A percentile compares a stretch with the other conserved stretches of the same genome.
These are phyloP conservation scores for Chlamydomonas incerta DNA, from an alignment of 139 green algal species.

Conservation along the genomic window DNA sequence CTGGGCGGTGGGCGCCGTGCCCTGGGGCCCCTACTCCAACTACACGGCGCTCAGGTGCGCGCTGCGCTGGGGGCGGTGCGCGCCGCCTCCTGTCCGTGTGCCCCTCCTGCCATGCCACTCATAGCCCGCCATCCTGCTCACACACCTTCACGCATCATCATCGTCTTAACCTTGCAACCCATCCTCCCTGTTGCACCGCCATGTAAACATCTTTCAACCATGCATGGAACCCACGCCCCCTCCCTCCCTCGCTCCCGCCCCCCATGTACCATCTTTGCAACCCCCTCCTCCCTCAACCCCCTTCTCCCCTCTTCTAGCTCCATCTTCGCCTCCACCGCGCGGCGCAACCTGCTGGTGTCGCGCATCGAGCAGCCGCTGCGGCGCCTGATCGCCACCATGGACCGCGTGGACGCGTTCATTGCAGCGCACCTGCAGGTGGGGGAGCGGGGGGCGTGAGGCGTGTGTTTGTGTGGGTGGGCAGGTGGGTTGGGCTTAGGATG, in stretches of 20 bases:
- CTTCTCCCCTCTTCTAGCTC: constrained; percentile 1
- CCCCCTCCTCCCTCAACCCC: not conserved
- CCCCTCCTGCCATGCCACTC: no score
- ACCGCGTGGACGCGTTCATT: constrained; percentile 20
- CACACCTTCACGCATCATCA: no score
- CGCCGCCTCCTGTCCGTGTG: no score
- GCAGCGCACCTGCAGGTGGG: constrained; percentile 25
- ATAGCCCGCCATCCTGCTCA: no score
- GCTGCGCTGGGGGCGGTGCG: no score
- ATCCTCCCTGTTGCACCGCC: no score
- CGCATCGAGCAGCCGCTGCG: constrained; percentile 39
- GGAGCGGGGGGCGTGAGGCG: not conserved
- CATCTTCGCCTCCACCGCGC: constrained; percentile 14
- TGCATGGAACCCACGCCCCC: no score
- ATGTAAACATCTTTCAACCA: no score
- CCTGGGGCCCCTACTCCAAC: constrained; percentile 64
- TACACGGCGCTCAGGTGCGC: constrained; percentile 42
- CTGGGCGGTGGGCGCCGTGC: constrained; percentile 60
- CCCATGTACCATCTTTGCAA: not conserved
- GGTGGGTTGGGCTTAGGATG: not conserved
- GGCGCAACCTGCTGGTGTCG: constrained; percentile 22
- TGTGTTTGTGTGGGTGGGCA: no score
- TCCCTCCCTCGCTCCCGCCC: no score
- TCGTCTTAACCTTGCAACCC: no score
- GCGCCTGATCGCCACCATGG: not conserved